These are phyloP conservation scores for Elsinoe arachidis DNA, from an alignment of 2,329 filamentous ascomycete genomes.

Conservation along the genomic window DNA sequence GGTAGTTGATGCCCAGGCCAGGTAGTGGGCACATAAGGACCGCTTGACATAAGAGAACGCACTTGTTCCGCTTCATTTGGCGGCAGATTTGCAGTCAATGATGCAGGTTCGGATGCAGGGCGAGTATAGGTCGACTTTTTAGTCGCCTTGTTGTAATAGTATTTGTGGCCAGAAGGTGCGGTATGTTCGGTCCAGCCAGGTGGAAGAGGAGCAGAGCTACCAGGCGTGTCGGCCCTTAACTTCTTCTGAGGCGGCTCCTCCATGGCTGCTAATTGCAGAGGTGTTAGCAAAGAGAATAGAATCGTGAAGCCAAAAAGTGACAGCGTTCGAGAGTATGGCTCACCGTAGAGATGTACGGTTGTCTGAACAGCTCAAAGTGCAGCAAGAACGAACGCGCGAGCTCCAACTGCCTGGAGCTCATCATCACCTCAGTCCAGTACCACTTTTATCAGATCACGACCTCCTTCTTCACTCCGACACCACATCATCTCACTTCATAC, in stretches of 20 bases:
- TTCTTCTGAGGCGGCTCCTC: constrained; percentile 35
- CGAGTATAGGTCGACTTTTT: constrained; percentile 82
- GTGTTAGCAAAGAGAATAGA: neutral
- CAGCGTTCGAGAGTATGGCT: neutral
- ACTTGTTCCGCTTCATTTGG: neutral
- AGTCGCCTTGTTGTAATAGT: constrained; percentile 77
- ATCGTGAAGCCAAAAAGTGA: neutral
- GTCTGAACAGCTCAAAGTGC: constrained; percentile 7
- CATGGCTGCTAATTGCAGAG: neutral
- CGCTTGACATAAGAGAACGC: neutral
- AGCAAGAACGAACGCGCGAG: constrained; percentile 10
- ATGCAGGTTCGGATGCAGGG: constrained; percentile 38
- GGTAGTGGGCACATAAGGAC: too few species aligned
- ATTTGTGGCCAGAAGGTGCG: constrained; percentile 72
- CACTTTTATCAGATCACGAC: neutral
- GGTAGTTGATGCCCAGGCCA: too few species aligned
- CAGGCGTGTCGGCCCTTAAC: constrained; percentile 70
- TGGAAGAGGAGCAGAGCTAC: constrained; percentile 53
- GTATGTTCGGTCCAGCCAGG: constrained; percentile 90
- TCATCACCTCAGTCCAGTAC: neutral
- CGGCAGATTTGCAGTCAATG: neutral
- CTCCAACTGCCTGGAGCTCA: constrained; percentile 14
- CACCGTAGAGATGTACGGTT: constrained; percentile 5
- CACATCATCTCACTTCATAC: neutral
- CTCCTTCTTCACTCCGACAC: neutral